Conservation (phyloP, 2,329 filamentous ascomycete genomes). For the Pestalotiopsis sp. region DNA sequence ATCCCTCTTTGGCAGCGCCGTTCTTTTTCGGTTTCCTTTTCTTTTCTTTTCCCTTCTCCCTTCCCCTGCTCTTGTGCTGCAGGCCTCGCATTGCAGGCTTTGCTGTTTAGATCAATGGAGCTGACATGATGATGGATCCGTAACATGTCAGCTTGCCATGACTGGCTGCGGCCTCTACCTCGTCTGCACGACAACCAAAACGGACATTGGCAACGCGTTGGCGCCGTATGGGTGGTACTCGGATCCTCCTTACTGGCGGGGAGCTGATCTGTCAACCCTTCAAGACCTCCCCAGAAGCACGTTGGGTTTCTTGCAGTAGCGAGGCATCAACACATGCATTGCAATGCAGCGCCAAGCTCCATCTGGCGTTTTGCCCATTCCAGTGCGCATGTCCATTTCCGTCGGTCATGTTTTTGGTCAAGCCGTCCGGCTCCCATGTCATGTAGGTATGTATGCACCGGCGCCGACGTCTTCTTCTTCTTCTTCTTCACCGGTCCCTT, state of each 20-base stretch:
- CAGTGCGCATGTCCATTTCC: not conserved
- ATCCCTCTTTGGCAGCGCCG: no score
- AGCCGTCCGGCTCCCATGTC: not conserved
- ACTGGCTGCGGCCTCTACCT: no score
- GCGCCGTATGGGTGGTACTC: not conserved
- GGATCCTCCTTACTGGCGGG: not conserved
- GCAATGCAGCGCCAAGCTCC: not conserved
- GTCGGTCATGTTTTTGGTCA: no score
- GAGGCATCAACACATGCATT: not conserved
- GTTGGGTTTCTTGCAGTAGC: not conserved
- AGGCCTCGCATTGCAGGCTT: no score
- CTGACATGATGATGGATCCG: no score
- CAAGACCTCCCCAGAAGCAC: not conserved
- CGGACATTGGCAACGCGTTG: no score
- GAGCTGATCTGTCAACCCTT: not conserved
- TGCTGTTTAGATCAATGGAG: no score
- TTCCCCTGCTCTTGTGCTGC: no score
- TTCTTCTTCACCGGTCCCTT: not conserved
- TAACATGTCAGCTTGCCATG: no score
- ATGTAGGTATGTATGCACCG: not conserved
- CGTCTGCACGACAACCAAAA: no score
- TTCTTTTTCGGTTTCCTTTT: no score
- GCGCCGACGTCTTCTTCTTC: not conserved
- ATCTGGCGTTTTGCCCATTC: not conserved
- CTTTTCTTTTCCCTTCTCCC: no score